Evolutionary conservation across 495 filamentous ascomycete species (phyloP), one percentile per base, ranked within the genome.

Genomic region (Hapsidospora chrysogenum): DNA sequence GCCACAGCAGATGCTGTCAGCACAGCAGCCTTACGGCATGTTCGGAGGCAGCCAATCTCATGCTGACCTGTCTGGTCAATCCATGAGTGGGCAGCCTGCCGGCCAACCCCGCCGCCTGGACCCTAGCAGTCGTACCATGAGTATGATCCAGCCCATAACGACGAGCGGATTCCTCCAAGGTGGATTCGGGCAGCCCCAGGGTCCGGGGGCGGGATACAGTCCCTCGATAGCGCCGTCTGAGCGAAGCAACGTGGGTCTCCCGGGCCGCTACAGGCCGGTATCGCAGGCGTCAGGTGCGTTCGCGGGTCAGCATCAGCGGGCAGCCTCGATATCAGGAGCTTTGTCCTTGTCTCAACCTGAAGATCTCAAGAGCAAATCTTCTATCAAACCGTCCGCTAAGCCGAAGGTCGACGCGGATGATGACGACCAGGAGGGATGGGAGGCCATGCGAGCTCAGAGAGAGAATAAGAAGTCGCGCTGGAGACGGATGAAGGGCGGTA

Each of bases 221-320:
- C 55, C 68, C 37, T 67, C 77, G 3, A 87, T 96, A 37, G 86
- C 89, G 3, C 92, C 89, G 3, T 92, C 81, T 1, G 89, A 97
- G 57, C 77, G 89, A 33, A 94, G 83, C 57, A 96, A 85, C 51
- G 66, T 95, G 38, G 92, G 89, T 2, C 60, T 87, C 32, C 81
- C 87, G 17, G 74, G 82, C 23, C 75, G 89, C n/a, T 97, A 97
- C 56, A 74, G 92, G 10, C 86, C 92, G 1, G 85, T 97, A 0
- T 86, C 82, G 19, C 33, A 36, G 5, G 33, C 23, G n/a, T 10
- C 25, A 14, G n/a, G n/a, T 22, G 13, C n/a, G 10, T 7, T 15
- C n/a, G 13, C 9, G 6, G 13, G 23, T 25, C 21, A 9, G 8
- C 65, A 71, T 38, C 42, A 54, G 25, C 60, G 72, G 43, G 60